Evolutionary conservation across 139 green algal species (phyloP).

Genomic region (Ostreobium quekettii): DNA sequence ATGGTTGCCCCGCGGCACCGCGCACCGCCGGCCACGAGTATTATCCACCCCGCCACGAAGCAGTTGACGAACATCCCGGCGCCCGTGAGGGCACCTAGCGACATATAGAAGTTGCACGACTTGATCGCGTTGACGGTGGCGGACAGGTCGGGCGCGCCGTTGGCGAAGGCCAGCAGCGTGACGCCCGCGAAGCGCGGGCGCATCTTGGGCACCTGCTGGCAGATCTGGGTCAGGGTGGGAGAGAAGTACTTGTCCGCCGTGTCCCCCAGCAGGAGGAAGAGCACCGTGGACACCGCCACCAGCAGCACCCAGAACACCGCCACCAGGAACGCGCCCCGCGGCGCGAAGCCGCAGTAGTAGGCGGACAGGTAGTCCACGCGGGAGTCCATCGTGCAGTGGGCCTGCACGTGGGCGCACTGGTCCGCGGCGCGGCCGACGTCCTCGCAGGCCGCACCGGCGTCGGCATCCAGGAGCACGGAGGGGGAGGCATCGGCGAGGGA

Average conservation of each 20-base stretch:
- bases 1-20: slow-evolving; percentile 60
- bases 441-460: too few relatives aligned
- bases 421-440: too few relatives aligned
- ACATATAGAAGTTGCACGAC: slow-evolving; percentile 55
- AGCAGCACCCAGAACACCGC: slow-evolving; percentile 42
- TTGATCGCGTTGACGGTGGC: slow-evolving; percentile 69
- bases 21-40: slow-evolving; percentile 42
- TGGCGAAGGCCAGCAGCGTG: slow-evolving; percentile 81
- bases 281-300: slow-evolving; percentile 16
- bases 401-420: too few relatives aligned
- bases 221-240: slow-evolving; percentile 66
- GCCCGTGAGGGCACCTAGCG: slow-evolving; percentile 34
- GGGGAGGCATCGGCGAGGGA: too few relatives aligned
- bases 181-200: slow-evolving; percentile 77
- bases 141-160: slow-evolving; percentile 79
- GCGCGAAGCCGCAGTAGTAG: slow-evolving; percentile 13
- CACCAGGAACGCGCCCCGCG: slow-evolving; percentile 15
- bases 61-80: slow-evolving; percentile 32
- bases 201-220: slow-evolving; percentile 66
- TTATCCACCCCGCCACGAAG: slow-evolving; percentile 41
- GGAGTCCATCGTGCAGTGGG: too few relatives aligned
- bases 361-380: slow-evolving; percentile 1
- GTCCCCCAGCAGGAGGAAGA: slow-evolving; percentile 67
- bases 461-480: too few relatives aligned
- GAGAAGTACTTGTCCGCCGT: slow-evolving; percentile 80